These are phyloP conservation scores for Candida tammaniensis DNA, from an alignment of 805 yeast species.

Conservation along the genomic window DNA sequence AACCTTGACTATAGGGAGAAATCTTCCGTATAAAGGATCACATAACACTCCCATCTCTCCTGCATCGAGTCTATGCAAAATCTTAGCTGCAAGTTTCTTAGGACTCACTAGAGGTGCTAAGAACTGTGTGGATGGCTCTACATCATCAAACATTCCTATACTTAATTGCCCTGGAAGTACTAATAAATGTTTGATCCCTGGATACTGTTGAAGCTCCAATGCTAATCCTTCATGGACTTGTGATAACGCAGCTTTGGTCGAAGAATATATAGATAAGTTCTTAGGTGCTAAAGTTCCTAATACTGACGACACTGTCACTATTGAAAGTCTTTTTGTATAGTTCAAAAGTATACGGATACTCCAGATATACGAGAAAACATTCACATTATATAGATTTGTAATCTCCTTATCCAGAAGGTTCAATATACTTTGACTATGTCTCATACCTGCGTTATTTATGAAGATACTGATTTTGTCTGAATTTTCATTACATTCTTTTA, in stretches of 20 bases:
- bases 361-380: slow-evolving; percentile 30
- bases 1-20: slow-evolving; percentile 40
- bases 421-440: slow-evolving; percentile 33
- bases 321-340: slow-evolving; percentile 8
- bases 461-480: slow-evolving; percentile 21
- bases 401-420: slow-evolving; percentile 21
- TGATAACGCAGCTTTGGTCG: slow-evolving; percentile 46
- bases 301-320: slow-evolving; percentile 46
- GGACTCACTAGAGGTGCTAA: slow-evolving; percentile 49
- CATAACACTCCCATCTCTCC: slow-evolving; percentile 44
- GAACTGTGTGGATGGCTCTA: slow-evolving; percentile 37
- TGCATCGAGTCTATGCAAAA: slow-evolving; percentile 27
- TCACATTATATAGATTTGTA: slow-evolving; percentile 25
- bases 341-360: slow-evolving; percentile 19
- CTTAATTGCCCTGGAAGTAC: slow-evolving; percentile 52
- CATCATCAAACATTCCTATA: slow-evolving; percentile 48
- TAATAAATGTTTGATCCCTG: slow-evolving; percentile 30
- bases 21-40: slow-evolving; percentile 46
- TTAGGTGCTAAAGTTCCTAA: slow-evolving; percentile 49
- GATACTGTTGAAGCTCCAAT: slow-evolving; percentile 30
- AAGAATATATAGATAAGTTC: slow-evolving; percentile 46
- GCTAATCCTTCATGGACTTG: slow-evolving; percentile 45
- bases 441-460: slow-evolving; percentile 50
- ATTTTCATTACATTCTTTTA: slow-evolving; percentile 16
- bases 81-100: slow-evolving; percentile 30